Evolutionary conservation across 306 rosid genomes (phyloP).

Genomic region (Quercus dentata): DNA sequence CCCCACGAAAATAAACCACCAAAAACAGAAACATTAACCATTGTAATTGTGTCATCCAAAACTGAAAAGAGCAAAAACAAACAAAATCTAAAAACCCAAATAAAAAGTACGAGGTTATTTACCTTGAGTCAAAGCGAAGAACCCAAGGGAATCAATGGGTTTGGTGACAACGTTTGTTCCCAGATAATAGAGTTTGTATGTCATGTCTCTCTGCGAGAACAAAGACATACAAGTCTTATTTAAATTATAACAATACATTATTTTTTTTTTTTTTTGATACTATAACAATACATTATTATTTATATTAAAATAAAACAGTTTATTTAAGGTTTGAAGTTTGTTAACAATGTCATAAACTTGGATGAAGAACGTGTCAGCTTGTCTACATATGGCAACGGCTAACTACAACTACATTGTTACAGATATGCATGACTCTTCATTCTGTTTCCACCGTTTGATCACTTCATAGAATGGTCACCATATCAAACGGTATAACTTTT

Average conservation of each 20-base stretch:
- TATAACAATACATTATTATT: neutral
- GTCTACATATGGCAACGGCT: neutral
- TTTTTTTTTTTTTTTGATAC: no score
- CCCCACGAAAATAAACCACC: no score
- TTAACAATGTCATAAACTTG: no score
- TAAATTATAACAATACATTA: neutral
- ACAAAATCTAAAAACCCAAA: neutral
- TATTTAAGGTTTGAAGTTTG: no score
- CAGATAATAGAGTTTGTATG: conserved; percentile 25
- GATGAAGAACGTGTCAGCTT: neutral
- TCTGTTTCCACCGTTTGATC: no score
- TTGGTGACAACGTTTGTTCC: conserved; percentile 32
- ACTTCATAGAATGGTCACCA: no score
- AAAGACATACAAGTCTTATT: conserved; percentile 8
- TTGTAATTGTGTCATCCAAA: no score
- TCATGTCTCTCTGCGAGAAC: conserved; percentile 26
- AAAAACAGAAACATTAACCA: neutral
- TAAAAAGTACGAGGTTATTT: neutral
- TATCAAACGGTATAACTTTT: no score
- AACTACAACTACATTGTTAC: neutral
- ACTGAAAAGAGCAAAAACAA: no score
- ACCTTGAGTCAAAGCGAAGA: conserved; percentile 36
- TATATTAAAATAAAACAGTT: neutral
- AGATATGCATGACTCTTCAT: no score
- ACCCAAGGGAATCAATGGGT: conserved; percentile 29